Evolutionary conservation across 2,329 filamentous ascomycete species (phyloP).

Genomic region (Diaporthe aspalathi): DNA sequence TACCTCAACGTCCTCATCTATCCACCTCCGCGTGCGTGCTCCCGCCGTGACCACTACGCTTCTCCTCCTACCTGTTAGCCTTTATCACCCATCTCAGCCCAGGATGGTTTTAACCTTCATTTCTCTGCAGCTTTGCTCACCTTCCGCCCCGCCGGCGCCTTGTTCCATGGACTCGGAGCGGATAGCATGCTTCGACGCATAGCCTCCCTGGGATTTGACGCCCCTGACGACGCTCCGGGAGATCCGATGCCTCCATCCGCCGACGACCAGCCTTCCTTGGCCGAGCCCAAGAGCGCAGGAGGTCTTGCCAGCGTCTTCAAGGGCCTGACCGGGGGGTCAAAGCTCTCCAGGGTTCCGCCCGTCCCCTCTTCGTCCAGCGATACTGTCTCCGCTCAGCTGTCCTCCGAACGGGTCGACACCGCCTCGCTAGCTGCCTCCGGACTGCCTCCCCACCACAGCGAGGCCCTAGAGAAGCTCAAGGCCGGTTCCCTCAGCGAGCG

Average conservation of each 20-base stretch:
- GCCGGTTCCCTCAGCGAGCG: slow-evolving; percentile 64
- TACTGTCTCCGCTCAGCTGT: slow-evolving; percentile 50
- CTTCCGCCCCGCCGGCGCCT: slow-evolving; percentile 4
- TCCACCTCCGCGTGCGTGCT: not conserved
- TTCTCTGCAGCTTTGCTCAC: slow-evolving; percentile 23
- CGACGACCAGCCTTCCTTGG: slow-evolving; percentile 58
- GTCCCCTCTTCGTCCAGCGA: slow-evolving; percentile 53
- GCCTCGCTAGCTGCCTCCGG: slow-evolving; percentile 51
- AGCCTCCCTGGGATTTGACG: slow-evolving; percentile 57
- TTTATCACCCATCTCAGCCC: not conserved
- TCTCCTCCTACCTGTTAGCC: not conserved
- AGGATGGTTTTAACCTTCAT: slow-evolving; percentile 30
- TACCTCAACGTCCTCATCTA: not conserved
- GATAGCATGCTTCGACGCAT: slow-evolving; percentile 55
- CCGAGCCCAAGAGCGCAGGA: slow-evolving; percentile 66
- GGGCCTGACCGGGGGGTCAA: slow-evolving; percentile 65
- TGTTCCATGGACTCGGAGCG: slow-evolving; percentile 45
- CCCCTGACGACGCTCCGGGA: slow-evolving; percentile 51
- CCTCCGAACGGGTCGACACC: slow-evolving; percentile 59
- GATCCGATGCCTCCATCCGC: slow-evolving; percentile 70
- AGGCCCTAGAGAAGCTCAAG: slow-evolving; percentile 66
- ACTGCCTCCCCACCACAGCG: slow-evolving; percentile 64
- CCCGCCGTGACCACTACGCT: slow-evolving; percentile 8
- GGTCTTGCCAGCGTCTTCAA: slow-evolving; percentile 74
- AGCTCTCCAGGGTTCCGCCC: slow-evolving; percentile 63